Conservation (phyloP, 257 asterid genomes). For the Solanum sejunctum region DNA sequence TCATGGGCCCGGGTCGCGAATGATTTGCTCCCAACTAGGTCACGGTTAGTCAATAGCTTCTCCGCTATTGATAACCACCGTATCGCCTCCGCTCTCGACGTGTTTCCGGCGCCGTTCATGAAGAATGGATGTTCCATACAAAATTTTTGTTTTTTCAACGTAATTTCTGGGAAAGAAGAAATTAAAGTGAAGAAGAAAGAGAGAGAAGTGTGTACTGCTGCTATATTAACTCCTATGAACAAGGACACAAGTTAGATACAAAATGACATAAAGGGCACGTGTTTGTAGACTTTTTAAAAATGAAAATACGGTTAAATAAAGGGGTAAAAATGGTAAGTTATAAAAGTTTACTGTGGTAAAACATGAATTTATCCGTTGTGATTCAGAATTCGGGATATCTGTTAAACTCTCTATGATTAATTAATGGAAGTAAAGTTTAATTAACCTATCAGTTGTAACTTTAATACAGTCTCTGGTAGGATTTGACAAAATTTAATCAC, state of each 20-base stretch:
- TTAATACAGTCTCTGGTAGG: no score
- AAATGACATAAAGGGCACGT: background rate
- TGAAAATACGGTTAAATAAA: background rate
- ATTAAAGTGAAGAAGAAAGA: background rate
- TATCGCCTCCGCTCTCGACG: constrained; percentile 71
- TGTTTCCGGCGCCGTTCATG: constrained; percentile 29
- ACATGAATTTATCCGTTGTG: background rate
- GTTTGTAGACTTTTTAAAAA: background rate
- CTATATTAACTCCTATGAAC: background rate
- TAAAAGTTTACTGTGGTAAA: background rate
- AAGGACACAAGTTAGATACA: background rate
- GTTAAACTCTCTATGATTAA: background rate
- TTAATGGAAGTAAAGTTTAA: background rate
- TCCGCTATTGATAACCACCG: constrained; percentile 83
- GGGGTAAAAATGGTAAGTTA: background rate
- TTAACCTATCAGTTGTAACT: background rate
- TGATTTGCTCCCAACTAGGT: constrained; percentile 69
- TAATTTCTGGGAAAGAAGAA: background rate
- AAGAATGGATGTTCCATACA: constrained; percentile 82
- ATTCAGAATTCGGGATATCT: background rate
- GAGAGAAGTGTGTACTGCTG: background rate
- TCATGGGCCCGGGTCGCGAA: constrained; percentile 91
- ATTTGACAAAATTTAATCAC: background rate
- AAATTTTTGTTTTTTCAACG: background rate
- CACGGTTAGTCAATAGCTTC: constrained; percentile 75